Percentiles rank a stretch among this genome's conserved stretches.
Conservation (phyloP, 2,329 filamentous ascomycete species). For the Aspergillus eucalypticola region DNA sequence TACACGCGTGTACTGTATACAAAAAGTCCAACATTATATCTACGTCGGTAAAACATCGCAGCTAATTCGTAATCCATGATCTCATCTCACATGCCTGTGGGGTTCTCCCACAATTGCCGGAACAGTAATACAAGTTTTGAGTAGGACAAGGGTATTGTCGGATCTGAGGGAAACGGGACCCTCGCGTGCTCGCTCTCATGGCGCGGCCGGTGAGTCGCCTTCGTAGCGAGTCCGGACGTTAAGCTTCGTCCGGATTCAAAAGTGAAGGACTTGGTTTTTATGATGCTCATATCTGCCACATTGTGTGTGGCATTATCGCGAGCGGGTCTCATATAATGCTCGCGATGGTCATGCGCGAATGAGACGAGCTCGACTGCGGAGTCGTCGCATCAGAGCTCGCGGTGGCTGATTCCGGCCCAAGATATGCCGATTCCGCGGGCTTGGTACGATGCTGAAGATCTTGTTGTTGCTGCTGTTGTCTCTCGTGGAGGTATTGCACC, state of each 20-base stretch:
- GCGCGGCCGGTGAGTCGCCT: not conserved
- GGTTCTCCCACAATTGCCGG: not conserved
- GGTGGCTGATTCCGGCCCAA: conserved; percentile 25
- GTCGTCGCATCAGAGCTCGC: conserved; percentile 26
- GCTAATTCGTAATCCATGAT: conserved; percentile 22
- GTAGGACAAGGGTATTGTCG: not conserved
- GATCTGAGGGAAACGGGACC: not conserved
- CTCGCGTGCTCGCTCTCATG: not conserved
- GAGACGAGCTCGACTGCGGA: conserved; percentile 32
- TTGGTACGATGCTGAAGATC: conserved; percentile 38
- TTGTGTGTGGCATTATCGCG: not conserved
- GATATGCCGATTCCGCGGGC: conserved; percentile 21
- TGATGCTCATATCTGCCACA: no score
- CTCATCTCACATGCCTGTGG: conserved; percentile 11
- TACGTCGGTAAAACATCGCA: not conserved
- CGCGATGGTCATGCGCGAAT: conserved; percentile 50
- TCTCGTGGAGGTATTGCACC: conserved; percentile 52
- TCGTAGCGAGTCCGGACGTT: not conserved
- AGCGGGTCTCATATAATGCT: conserved; percentile 43
- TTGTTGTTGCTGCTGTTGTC: conserved; percentile 26
- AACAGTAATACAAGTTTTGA: not conserved
- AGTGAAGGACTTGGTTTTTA: no score
- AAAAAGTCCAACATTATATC: not conserved
- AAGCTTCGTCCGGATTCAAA: not conserved
- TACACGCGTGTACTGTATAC: conserved; percentile 2